phyloP scores from a whole-genome alignment of 192 early-diverging fungal species.

The Phlyctochytrium bullatum region DNA sequence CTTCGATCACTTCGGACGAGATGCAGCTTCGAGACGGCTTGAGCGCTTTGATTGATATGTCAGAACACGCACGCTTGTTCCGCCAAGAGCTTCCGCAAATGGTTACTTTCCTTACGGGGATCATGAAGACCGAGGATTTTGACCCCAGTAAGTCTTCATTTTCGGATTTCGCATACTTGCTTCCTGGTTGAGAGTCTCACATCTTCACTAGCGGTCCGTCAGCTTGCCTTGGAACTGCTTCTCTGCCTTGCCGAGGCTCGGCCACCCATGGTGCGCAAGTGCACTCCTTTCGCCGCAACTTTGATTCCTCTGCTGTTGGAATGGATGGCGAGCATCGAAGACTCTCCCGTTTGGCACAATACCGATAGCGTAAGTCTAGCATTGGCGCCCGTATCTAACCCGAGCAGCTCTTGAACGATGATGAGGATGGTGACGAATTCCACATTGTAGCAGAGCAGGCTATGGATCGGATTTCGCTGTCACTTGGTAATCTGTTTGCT shows the following conservation, averaged over 20 bases:
- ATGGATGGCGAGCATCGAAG: slow-evolving; percentile 95
- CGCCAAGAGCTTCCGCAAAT: slow-evolving; percentile 40
- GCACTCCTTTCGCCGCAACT: slow-evolving; percentile 70
- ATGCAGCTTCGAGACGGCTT: slow-evolving; percentile 9
- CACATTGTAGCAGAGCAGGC: slow-evolving; percentile 91
- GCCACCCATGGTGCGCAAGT: slow-evolving; percentile 89
- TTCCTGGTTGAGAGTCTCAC: slow-evolving; percentile 76
- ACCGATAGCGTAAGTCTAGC: slow-evolving; percentile 69
- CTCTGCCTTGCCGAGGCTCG: slow-evolving; percentile 86
- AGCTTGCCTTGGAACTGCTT: slow-evolving; percentile 88
- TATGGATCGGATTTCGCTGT: slow-evolving; percentile 71
- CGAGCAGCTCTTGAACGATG: slow-evolving; percentile 64
- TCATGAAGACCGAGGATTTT: slow-evolving; percentile 73
- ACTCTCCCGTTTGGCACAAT: slow-evolving; percentile 86
- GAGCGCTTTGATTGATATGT: slow-evolving; percentile 24
- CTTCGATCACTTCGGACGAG: background rate
- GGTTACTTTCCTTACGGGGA: slow-evolving; percentile 57
- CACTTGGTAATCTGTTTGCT: slow-evolving; percentile 1
- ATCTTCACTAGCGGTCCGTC: slow-evolving; percentile 79
- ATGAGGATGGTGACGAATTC: slow-evolving; percentile 86
- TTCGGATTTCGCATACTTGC: slow-evolving; percentile 72
- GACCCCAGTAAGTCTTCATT: slow-evolving; percentile 76
- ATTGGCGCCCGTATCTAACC: slow-evolving; percentile 15
- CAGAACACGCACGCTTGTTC: slow-evolving; percentile 31
- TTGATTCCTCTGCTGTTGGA: slow-evolving; percentile 86